Conservation (phyloP, 1,139 yeast genomes). For the Schwanniomyces etchellsii region DNA sequence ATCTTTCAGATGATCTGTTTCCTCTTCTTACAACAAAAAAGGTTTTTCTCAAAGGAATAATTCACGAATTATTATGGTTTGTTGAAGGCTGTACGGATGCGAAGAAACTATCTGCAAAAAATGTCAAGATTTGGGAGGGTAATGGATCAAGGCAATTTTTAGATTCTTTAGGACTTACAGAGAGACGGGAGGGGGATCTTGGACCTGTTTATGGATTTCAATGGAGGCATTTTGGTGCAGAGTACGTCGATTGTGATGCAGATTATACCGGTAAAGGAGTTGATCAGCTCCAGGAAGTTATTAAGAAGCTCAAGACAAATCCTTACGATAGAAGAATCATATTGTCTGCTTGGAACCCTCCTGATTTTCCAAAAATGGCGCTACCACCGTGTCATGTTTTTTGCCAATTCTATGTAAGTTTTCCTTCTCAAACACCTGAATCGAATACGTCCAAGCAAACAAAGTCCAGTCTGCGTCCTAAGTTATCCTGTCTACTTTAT, state of each 20-base stretch:
- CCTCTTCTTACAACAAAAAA: conserved; percentile 91
- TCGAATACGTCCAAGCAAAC: conserved; percentile 11
- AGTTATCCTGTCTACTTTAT: conserved; percentile 79
- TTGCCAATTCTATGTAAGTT: conserved; percentile 88
- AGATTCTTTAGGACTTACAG: conserved; percentile 72
- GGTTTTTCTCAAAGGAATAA: conserved; percentile 84
- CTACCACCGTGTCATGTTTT: conserved; percentile 98
- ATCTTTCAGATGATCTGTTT: conserved; percentile 61
- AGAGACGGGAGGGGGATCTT: conserved; percentile 87
- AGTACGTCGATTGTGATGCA: conserved; percentile 76
- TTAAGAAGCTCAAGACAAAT: conserved; percentile 71
- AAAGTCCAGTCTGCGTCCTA: conserved; percentile 39
- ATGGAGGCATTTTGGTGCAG: conserved; percentile 99
- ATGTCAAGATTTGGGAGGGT: conserved; percentile 97
- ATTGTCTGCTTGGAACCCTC: conserved; percentile 97
- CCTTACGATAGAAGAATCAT: conserved; percentile 95
- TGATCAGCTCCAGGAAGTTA: conserved; percentile 81
- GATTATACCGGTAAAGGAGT: conserved; percentile 85
- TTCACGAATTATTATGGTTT: conserved; percentile 91
- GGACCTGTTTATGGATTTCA: conserved; percentile 99
- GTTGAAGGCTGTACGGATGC: conserved; percentile 88
- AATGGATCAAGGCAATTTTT: conserved; percentile 93
- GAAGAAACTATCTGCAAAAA: conserved; percentile 66
- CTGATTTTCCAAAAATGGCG: conserved; percentile 91
- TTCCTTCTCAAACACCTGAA: conserved; percentile 42